Percentiles rank a stretch among this genome's conserved stretches.
phyloP scores from a whole-genome alignment of 1,284 basidiomycete genomes.

The Cryptococcus wingfieldii region DNA sequence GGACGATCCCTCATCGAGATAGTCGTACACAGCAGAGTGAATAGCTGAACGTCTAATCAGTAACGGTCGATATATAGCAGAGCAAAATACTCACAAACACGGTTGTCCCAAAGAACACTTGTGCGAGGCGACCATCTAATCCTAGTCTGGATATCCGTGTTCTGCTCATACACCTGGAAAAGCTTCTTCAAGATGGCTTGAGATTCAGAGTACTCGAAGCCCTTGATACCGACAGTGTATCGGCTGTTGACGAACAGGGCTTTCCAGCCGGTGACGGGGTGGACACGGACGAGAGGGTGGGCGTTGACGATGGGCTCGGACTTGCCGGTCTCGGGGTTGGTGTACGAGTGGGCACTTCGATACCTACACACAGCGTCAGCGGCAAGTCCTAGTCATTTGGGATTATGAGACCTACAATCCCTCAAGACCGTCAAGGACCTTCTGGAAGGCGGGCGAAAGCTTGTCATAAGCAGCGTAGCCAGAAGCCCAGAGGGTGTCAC shows the following conservation, averaged over 20 bases:
- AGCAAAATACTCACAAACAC: constrained; percentile 5
- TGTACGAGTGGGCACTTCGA: constrained; percentile 36
- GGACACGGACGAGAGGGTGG: constrained; percentile 52
- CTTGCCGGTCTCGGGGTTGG: constrained; percentile 43
- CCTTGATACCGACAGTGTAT: constrained; percentile 20
- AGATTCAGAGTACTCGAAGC: constrained; percentile 17
- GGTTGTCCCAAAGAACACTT: constrained; percentile 26
- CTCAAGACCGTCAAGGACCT: constrained; percentile 31
- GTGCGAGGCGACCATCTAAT: constrained; percentile 24
- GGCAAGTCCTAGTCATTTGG: not conserved
- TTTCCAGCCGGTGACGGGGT: constrained; percentile 68
- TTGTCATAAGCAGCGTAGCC: constrained; percentile 52
- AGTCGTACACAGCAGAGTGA: constrained; percentile 39
- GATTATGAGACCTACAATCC: constrained; percentile 14
- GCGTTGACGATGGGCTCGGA: constrained; percentile 63
- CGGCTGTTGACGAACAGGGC: constrained; percentile 55
- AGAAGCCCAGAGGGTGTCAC: constrained; percentile 44
- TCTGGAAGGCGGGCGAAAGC: constrained; percentile 31
- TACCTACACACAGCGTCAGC: constrained; percentile 1
- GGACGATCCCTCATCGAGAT: constrained; percentile 23
- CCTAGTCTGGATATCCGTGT: constrained; percentile 24
- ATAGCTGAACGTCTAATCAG: constrained; percentile 16
- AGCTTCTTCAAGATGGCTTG: constrained; percentile 10
- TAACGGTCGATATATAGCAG: not conserved
- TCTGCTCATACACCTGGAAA: constrained; percentile 21